Base-by-base conservation (phyloP, 441 rosid species). In the Mallotus japonicus region DNA sequence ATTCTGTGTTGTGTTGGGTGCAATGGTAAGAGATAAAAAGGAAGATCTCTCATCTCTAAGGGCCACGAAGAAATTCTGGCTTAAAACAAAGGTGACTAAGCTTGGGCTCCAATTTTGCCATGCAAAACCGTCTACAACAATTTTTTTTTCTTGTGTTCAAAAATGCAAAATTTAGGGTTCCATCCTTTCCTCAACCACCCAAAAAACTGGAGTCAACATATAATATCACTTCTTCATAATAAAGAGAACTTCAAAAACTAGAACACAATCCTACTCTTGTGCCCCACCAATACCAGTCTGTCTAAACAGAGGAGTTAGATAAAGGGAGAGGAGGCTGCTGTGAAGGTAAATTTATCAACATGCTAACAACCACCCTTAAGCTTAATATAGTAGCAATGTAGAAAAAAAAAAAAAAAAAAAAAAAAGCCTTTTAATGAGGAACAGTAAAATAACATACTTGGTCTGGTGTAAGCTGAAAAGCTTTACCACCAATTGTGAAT, bases 401-500 rank as follows among this genome's bases (percentile, higher is more conserved):
- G 44, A 61, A 24, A 46, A 44, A 56, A 40, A 16, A 9, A 40
- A 55, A 4, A 19, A 32, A 42, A 56, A 49, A 16, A 6, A 37
- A 55, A 4, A 19, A 32, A 49, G 5, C 0, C 28, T 24, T 24
- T 24, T 8, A 34, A 42, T 9, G 19, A 58, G 44, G 37, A 60
- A 49, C 12, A n/a, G n/a, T 24, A 65, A 13, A 57, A 66, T 28
- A 58, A 4, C 50, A 50, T 84, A 90, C 96, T 91, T 89, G 87
- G 67, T 87, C 87, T 2, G 96, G 89, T 17, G 83, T 58, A 50
- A 92, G 93, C 70, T 80, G 81, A 73, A 90, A 89, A 40, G 70
- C 80, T 78, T 83, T 87, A 72, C 91, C 92, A 68, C 91, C 96
- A 60, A 88, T 90, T 58, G 87, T 84, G 64, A 90, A 90, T 55